Percentiles rank a stretch among this genome's conserved stretches.
These are phyloP conservation scores for Fusarium fujikuroi DNA, from an alignment of 2,329 filamentous ascomycete genomes.

Conservation along the genomic window DNA sequence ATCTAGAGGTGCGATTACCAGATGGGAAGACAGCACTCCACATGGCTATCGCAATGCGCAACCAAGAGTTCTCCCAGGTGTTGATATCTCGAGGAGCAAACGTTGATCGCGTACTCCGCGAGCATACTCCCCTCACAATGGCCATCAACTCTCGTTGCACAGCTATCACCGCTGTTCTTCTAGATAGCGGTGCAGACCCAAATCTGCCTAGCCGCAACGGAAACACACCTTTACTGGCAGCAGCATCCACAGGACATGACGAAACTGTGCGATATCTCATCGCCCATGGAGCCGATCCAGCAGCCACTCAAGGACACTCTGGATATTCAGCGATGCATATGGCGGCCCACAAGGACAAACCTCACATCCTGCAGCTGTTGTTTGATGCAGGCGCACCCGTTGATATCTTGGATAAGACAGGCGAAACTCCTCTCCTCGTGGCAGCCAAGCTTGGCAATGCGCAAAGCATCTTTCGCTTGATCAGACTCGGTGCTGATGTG, in stretches of 20 bases:
- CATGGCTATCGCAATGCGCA: constrained; percentile 43
- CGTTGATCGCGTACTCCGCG: constrained; percentile 40
- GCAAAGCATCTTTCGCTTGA: constrained; percentile 37
- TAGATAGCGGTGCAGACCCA: constrained; percentile 43
- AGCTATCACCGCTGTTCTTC: constrained; percentile 41
- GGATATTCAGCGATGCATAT: constrained; percentile 45
- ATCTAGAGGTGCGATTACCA: constrained; percentile 40
- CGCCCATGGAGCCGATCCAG: constrained; percentile 41
- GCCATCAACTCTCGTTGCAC: constrained; percentile 43
- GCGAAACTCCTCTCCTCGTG: constrained; percentile 44
- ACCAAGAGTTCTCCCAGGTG: constrained; percentile 43
- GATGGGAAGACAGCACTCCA: constrained; percentile 45
- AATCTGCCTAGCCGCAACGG: constrained; percentile 43
- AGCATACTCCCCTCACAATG: constrained; percentile 44
- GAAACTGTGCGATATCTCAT: constrained; percentile 45
- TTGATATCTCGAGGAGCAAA: constrained; percentile 44
- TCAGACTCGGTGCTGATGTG: constrained; percentile 42
- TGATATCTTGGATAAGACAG: constrained; percentile 37
- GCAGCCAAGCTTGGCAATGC: constrained; percentile 44
- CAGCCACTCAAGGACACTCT: constrained; percentile 34
- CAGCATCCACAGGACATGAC: constrained; percentile 43
- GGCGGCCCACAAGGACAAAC: constrained; percentile 45
- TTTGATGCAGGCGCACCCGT: constrained; percentile 38
- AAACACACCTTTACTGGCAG: constrained; percentile 43
- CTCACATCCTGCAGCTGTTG: constrained; percentile 38